Evolutionary conservation across 2,329 filamentous ascomycete species (phyloP).

Genomic region (Fusarium ambrosium): DNA sequence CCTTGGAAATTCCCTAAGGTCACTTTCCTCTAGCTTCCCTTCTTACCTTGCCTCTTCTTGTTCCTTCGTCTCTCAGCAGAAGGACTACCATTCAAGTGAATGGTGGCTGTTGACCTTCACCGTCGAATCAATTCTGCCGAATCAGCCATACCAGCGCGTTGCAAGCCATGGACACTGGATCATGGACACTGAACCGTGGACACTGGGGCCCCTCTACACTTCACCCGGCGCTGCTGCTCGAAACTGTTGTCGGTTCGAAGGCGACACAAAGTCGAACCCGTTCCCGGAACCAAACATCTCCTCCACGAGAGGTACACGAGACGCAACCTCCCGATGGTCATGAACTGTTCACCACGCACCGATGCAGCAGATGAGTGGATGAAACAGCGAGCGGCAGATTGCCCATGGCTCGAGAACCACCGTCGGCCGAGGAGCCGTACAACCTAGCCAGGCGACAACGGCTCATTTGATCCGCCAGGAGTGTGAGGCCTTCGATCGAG

Average conservation of each 20-base stretch:
- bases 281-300: not conserved
- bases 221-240: not conserved
- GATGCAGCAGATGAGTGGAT: not conserved
- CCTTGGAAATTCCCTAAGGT: not conserved
- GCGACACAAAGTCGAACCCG: not conserved
- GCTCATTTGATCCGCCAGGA: not conserved
- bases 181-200: no score
- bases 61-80: not conserved
- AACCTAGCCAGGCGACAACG: not conserved
- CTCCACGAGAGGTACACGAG: not conserved
- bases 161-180: not conserved
- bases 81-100: constrained; percentile 2
- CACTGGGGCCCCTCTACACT: not conserved
- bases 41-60: not conserved
- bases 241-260: not conserved
- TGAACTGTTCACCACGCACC: not conserved
- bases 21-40: not conserved
- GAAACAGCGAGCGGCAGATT: not conserved
- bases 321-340: not conserved
- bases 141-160: not conserved
- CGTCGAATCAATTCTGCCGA: not conserved
- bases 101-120: not conserved
- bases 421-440: not conserved
- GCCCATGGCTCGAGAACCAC: not conserved
- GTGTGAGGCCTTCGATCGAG: not conserved